Base-by-base conservation (phyloP, 2,329 filamentous ascomycete genomes). In the Talaromyces pinophilus region DNA sequence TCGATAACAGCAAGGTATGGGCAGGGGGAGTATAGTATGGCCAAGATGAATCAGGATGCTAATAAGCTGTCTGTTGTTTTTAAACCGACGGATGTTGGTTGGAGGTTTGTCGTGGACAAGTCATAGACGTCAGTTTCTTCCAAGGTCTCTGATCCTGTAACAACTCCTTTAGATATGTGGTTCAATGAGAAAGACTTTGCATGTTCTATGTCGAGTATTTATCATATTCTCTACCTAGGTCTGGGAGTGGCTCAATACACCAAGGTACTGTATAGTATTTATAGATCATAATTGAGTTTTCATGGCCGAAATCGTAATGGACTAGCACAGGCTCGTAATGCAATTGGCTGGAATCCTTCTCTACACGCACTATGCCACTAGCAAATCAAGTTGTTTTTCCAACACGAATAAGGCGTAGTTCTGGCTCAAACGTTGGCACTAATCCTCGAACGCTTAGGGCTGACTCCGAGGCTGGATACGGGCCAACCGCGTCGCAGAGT, bases 361-460 rank as follows among this genome's bases (percentile, higher is more conserved):
- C 48, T 25, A 30, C n/a, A 52, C 48, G 25, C 25, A 17, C 22
- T 30, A 30, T 25, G 25, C 25, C 25, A 25, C 25, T 25, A 25
- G 48, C 48, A 17, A 54, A 33, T 54, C 50, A 54, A 5, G 15
- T 33, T 2, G 22, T 48, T 15, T 11, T 25, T 19, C 46, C 19
- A 38, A 11, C 8, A 46, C 48, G 22, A 52, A 30, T 17, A 8
- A 6, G 48, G 48, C 22, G 48, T 52, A 28, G 48, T 30, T 17
- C 15, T 52, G 48, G 22, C 5, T 17, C 30, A 35, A 30, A 19
- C 17, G 30, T 35, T 35, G 52, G 54, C n/a, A 57, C 54, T 57
- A 57, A 40, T 25, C 54, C 54, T 57, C 30, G 54, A 57, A 57
- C 28, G 54, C 13, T 22, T 38, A 57, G 54, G 54, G 30, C 42